Evolutionary conservation across 306 rosid genomes (phyloP).

Genomic region (Trichosanthes cucumerina): DNA sequence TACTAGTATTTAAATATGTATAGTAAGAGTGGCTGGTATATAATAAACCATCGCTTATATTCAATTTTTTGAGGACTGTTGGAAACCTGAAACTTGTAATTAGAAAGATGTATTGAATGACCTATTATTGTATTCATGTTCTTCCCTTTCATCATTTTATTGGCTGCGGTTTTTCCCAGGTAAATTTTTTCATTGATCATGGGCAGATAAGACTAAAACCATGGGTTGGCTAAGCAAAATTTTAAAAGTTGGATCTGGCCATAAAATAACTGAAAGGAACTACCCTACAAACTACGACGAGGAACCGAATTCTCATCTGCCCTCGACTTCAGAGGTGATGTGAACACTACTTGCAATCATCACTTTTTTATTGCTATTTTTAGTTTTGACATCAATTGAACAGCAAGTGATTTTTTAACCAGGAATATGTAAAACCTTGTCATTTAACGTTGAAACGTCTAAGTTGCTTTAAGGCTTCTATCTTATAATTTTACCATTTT

Average conservation of each 20-base stretch:
- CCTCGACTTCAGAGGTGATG: slow-evolving; percentile 71
- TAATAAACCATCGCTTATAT: neutral
- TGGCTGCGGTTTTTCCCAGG: slow-evolving; percentile 5
- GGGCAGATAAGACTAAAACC: neutral
- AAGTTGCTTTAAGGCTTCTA: neutral
- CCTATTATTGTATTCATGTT: neutral
- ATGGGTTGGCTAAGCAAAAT: slow-evolving; percentile 24
- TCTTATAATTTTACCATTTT: slow-evolving; percentile 11
- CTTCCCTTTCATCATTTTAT: neutral
- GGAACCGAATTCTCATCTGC: slow-evolving; percentile 38
- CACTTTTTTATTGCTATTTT: neutral
- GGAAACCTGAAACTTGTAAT: neutral
- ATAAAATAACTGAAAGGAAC: slow-evolving; percentile 33
- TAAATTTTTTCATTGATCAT: slow-evolving; percentile 8
- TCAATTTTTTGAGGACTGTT: neutral
- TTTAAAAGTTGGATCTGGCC: slow-evolving; percentile 16
- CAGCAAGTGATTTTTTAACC: neutral
- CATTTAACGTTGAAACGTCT: neutral
- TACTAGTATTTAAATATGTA: neutral
- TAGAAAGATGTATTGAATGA: neutral
- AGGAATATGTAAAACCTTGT: neutral
- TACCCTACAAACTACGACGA: slow-evolving; percentile 34
- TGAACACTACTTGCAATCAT: neutral
- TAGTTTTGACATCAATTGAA: neutral
- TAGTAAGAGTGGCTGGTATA: neutral